These are phyloP conservation scores for Leishmania lainsoni DNA, from an alignment of 208 protist species.

Conservation along the genomic window DNA sequence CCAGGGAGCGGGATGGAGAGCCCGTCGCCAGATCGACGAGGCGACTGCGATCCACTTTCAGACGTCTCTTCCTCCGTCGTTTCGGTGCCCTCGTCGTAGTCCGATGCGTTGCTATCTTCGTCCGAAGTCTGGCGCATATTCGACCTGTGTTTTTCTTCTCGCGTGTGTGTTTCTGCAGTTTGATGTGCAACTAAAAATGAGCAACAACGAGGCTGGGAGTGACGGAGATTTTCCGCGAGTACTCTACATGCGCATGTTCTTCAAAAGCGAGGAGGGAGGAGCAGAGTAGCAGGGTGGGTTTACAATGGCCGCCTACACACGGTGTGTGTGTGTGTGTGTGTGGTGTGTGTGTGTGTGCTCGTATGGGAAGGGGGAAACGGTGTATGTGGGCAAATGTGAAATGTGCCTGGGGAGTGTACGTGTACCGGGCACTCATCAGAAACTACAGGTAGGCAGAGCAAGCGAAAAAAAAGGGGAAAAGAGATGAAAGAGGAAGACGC, in stretches of 20 bases:
- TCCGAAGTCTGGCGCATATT: slow-evolving; percentile 22
- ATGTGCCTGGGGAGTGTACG: background rate
- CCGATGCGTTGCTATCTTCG: slow-evolving; percentile 20
- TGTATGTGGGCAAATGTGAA: background rate
- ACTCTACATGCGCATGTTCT: background rate
- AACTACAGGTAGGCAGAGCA: background rate
- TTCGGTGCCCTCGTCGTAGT: slow-evolving; percentile 28
- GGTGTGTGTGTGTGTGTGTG: background rate
- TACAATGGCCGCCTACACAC: background rate
- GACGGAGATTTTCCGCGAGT: background rate
- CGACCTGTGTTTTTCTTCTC: background rate
- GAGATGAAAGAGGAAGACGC: background rate
- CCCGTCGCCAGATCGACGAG: slow-evolving; percentile 1
- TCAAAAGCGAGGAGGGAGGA: background rate
- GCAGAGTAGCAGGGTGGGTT: background rate
- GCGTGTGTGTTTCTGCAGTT: background rate
- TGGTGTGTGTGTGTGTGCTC: background rate
- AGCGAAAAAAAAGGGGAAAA: background rate
- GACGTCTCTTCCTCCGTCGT: slow-evolving; percentile 19
- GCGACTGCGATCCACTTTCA: slow-evolving; percentile 1
- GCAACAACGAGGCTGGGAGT: background rate
- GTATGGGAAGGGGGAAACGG: background rate
- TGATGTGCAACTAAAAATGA: background rate
- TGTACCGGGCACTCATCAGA: background rate
- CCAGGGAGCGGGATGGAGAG: slow-evolving; percentile 21